Percentiles rank a stretch among this genome's conserved stretches.
phyloP scores from a whole-genome alignment of 1,139 yeast species.

The Suhomyces bribrorum region DNA sequence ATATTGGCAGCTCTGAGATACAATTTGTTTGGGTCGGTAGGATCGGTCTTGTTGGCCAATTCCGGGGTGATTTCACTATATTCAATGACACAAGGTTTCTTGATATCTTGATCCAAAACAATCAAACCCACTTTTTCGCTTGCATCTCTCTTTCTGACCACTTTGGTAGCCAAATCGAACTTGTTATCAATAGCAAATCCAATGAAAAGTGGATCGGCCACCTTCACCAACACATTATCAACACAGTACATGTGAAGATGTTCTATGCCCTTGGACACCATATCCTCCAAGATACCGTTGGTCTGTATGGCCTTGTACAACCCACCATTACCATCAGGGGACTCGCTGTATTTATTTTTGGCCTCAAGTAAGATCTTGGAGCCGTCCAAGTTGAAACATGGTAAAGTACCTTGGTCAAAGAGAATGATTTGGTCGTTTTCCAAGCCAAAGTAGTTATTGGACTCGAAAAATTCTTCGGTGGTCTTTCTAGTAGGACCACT shows the following conservation, averaged over 20 bases:
- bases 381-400: conserved; percentile 80
- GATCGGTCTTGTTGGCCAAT: conserved; percentile 61
- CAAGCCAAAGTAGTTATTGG: conserved; percentile 72
- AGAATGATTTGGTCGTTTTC: conserved; percentile 59
- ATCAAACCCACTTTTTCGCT: conserved; percentile 89
- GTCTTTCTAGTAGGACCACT: conserved; percentile 80
- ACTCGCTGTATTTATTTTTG: conserved; percentile 61
- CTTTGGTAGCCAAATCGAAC: conserved; percentile 87
- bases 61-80: conserved; percentile 85
- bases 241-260: conserved; percentile 97
- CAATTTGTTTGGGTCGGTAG: conserved; percentile 53
- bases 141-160: conserved; percentile 89
- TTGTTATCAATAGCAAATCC: conserved; percentile 75
- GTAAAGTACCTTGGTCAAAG: conserved; percentile 94
- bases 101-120: conserved; percentile 61
- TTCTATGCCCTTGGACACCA: conserved; percentile 67
- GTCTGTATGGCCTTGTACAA: conserved; percentile 78
- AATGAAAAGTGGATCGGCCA: conserved; percentile 90
- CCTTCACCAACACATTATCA: conserved; percentile 87
- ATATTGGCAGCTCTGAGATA: conserved; percentile 93
- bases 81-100: conserved; percentile 88
- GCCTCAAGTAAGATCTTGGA: conserved; percentile 64
- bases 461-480: conserved; percentile 71
- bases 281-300: conserved; percentile 68
- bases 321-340: conserved; percentile 99